These are phyloP conservation scores for Pogostemon cablin DNA, from an alignment of 257 asterid genomes.

Conservation along the genomic window DNA sequence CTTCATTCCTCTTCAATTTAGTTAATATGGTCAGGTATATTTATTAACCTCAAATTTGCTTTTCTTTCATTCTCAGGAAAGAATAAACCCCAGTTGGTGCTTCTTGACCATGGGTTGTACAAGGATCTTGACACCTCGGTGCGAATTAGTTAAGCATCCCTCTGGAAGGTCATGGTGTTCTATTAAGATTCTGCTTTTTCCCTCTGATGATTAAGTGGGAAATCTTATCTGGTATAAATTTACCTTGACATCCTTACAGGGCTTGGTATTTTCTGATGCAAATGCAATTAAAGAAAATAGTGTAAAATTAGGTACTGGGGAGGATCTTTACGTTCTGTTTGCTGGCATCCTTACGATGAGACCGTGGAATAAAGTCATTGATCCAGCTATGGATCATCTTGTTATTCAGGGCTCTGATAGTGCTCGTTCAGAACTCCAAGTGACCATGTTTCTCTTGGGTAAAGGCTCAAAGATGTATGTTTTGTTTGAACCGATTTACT, in stretches of 20 bases:
- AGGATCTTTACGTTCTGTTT: constrained; percentile 82
- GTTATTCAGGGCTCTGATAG: constrained; percentile 66
- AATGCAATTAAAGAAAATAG: constrained; percentile 84
- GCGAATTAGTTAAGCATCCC: constrained; percentile 84
- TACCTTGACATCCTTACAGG: constrained; percentile 50
- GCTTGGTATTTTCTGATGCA: constrained; percentile 86
- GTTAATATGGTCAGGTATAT: background rate
- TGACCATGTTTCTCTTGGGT: constrained; percentile 34
- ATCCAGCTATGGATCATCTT: constrained; percentile 90
- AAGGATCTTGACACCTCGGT: constrained; percentile 79
- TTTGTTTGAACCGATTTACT: constrained; percentile 10
- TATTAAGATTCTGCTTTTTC: constrained; percentile 10
- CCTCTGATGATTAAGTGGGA: background rate
- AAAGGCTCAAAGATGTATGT: background rate
- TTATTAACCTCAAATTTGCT: constrained; percentile 16
- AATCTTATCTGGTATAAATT: constrained; percentile 24
- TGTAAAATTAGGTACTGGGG: constrained; percentile 91
- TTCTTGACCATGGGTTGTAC: constrained; percentile 95
- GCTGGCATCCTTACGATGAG: constrained; percentile 97
- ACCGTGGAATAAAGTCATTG: constrained; percentile 90
- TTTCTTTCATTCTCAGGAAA: constrained; percentile 51
- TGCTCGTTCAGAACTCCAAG: constrained; percentile 95
- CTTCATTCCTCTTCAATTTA: background rate
- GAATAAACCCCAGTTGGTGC: constrained; percentile 82
- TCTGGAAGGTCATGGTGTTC: constrained; percentile 80